Evolutionary conservation across 305 asterid genomes (phyloP).

Genomic region (Fraxinus angustifolia): DNA sequence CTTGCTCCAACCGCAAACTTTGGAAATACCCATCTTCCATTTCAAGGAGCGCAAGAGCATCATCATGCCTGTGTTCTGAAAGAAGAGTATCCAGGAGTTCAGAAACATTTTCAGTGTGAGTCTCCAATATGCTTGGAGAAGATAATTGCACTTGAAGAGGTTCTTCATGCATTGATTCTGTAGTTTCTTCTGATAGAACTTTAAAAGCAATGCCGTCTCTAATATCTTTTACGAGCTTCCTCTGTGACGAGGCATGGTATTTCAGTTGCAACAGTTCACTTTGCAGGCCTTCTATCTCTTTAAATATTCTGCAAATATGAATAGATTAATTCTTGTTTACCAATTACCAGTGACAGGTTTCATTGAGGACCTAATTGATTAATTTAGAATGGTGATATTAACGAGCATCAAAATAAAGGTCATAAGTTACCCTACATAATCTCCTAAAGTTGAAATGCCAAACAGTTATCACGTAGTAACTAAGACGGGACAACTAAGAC

Average conservation of each 20-base stretch:
- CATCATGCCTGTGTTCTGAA: constrained; percentile 56
- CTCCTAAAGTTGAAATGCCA: not conserved
- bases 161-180: constrained; percentile 37
- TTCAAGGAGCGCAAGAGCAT: constrained; percentile 54
- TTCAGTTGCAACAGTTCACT: constrained; percentile 49
- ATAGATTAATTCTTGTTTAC: constrained; percentile 5
- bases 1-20: constrained; percentile 27
- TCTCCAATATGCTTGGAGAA: constrained; percentile 39
- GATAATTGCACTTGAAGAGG: constrained; percentile 23
- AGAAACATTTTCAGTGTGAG: constrained; percentile 49
- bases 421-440: not conserved
- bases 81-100: constrained; percentile 59
- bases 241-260: constrained; percentile 46
- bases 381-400: not conserved
- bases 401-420: not conserved
- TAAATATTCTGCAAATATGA: constrained; percentile 51
- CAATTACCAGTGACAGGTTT: not conserved
- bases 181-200: constrained; percentile 36
- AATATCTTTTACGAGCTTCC: constrained; percentile 41
- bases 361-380: not conserved
- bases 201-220: constrained; percentile 25
- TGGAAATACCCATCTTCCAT: constrained; percentile 50
- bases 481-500: not conserved
- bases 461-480: not conserved
- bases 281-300: constrained; percentile 49